Base-by-base conservation (phyloP, 169 alveolate genomes). In the Cryptosporidium canis region DNA sequence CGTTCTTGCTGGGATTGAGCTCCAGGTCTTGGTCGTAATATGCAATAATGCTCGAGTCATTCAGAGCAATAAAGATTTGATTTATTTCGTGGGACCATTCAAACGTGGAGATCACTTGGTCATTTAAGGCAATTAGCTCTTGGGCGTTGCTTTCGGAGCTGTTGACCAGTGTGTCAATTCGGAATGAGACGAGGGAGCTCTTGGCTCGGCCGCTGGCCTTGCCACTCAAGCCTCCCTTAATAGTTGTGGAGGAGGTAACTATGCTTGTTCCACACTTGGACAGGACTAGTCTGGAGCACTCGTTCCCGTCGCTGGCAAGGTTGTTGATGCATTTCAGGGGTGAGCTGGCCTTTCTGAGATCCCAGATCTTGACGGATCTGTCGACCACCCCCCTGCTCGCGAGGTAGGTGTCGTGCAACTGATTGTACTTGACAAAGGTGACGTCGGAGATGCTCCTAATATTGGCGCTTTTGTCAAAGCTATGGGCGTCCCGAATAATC, bases 71-170 rank as follows among this genome's bases (percentile, higher is more conserved):
- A 41, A 77, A 55, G 11, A 77, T 56, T 45, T 77, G 87, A 27
- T 77, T 77, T 24, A 77, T 77, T 56, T 77, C 71, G 41, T 61
- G 58, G 21, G 77, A 61, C 87, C 87, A 77, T 41, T 55, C 70
- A 61, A 55, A 77, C 7, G 72, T 56, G 21, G 68, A 33, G 4
- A 77, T 77, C 7, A 61, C 35, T 31, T 45, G 53, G 31, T 63
- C 16, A 27, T 61, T 43, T 5, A 63, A 16, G 31, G 45, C 35
- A 16, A 70, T 48, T 7, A 51, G 24, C 18, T 61, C 21, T n/a
- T 70, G 48, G 14, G 18, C 45, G 8, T 70, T 70, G 27, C 8
- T 35, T 37, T 70, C 61, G 9, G 44, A 29, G 3, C 29, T 16
- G n/a, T 29, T 35, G 7, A 70, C 18, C 11, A 70, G 37, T 2